Evolutionary conservation across 768 basidiomycete species (phyloP).

Genomic region (Mycena galericulata): DNA sequence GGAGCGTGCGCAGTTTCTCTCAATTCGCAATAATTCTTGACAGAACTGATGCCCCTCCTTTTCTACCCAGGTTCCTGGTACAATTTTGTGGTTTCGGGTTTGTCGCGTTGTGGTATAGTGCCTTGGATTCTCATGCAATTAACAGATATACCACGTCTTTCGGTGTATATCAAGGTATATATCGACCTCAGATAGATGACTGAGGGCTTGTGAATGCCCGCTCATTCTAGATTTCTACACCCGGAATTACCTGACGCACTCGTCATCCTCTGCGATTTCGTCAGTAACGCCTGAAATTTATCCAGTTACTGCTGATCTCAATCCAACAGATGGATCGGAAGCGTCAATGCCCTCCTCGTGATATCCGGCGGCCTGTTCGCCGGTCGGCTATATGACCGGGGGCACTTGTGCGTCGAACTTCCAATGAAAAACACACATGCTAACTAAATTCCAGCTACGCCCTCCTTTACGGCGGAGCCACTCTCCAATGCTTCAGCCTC

Average conservation of each 20-base stretch:
- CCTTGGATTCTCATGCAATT: background rate
- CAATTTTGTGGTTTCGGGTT: conserved; percentile 15
- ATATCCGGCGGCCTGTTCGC: conserved; percentile 50
- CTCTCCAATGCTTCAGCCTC: background rate
- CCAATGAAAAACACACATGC: background rate
- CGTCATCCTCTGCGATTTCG: conserved; percentile 15
- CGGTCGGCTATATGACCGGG: conserved; percentile 60
- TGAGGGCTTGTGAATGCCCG: background rate
- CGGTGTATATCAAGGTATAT: conserved; percentile 21
- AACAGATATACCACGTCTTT: conserved; percentile 11
- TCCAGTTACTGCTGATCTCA: background rate
- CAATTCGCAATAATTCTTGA: too few species aligned
- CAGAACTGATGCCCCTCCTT: background rate
- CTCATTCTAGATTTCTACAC: conserved; percentile 8
- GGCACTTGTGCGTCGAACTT: conserved; percentile 53
- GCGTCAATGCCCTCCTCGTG: conserved; percentile 51
- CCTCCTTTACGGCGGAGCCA: background rate
- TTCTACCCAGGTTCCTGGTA: conserved; percentile 1
- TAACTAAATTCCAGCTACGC: background rate
- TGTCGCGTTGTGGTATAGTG: background rate
- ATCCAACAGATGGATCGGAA: conserved; percentile 37
- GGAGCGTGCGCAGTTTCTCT: too few species aligned
- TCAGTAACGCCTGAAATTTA: background rate
- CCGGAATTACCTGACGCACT: conserved; percentile 7
- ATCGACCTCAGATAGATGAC: background rate